Evolutionary conservation across 2,329 filamentous ascomycete genomes (phyloP), one percentile per base, ranked within the genome.

Genomic region (Penicillium sp.): DNA sequence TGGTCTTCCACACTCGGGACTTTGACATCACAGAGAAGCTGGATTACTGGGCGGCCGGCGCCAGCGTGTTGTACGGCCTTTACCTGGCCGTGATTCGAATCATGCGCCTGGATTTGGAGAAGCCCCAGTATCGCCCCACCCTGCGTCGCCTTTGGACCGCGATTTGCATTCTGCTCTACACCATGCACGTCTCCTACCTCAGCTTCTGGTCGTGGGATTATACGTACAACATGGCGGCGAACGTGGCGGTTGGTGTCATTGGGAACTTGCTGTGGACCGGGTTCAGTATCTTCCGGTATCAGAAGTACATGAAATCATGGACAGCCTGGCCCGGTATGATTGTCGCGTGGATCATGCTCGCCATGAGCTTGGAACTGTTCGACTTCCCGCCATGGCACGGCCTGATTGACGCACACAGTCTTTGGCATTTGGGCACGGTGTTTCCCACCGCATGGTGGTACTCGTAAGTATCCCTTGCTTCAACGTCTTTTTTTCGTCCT

Each of bases 361-460:
- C 91, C 38, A 99, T 99, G 95, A 94, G 94, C 75, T 82, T 99
- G 76, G 95, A 99, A 80, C 76, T 99, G 68, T 86, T 98, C 64
- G 95, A 99, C 76, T 99, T 99, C 71, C 86, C 95, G 55, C 95
- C 95, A 2, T 84, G 90, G 78, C 83, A 85, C 75, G 90, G 91
- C 7, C 87, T 89, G 75, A 78, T 99, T 53, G 95, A 99, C 82
- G 95, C 95, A 4, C 95, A 99, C 79, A 93, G 91, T 71, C 76
- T 99, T 63, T 99, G 95, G 95, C 95, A 99, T 83, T 75, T 96
- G 62, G 92, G 93, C 58, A 99, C 95, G 0, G 94, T 99, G 53
- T 84, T 85, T 35, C 95, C 95, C 10, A 91, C 91, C 0, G 81
- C 95, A 52, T 84, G 96, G 81, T 97, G 91, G 91, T 99, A 99